Conservation (phyloP, 371 early-diverging fungal genomes). For the Furculomyces boomerangus region DNA sequence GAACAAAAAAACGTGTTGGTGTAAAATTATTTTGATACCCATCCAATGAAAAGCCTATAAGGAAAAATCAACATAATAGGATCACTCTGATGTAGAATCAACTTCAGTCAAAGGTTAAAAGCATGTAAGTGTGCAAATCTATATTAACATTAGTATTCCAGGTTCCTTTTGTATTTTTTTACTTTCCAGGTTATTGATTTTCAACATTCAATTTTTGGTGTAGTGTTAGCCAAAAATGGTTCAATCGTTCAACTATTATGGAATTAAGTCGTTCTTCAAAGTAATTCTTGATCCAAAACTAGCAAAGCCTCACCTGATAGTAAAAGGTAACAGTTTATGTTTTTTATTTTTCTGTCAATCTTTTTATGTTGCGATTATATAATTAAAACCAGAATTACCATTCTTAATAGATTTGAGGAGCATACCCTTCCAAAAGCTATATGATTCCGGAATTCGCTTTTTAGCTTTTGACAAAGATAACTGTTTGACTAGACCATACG, state of each 20-base stretch:
- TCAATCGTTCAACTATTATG: constrained; percentile 57
- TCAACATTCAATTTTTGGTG: too few relatives aligned
- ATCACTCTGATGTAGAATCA: too few relatives aligned
- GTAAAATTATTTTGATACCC: too few relatives aligned
- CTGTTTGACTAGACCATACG: constrained; percentile 76
- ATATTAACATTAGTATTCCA: too few relatives aligned
- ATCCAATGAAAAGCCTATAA: too few relatives aligned
- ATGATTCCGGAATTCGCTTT: constrained; percentile 35
- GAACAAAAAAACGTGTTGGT: too few relatives aligned
- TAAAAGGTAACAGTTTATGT: constrained; percentile 31
- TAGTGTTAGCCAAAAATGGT: too few relatives aligned
- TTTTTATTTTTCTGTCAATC: neutral
- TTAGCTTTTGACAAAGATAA: constrained; percentile 90
- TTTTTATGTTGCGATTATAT: neutral
- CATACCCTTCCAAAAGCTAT: constrained; percentile 41
- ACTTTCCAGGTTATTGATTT: too few relatives aligned
- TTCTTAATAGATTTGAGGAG: constrained; percentile 38
- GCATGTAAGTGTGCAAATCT: too few relatives aligned
- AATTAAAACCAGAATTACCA: neutral
- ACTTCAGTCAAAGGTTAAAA: too few relatives aligned
- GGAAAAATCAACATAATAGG: too few relatives aligned
- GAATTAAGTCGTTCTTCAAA: constrained; percentile 33
- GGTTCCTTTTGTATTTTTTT: too few relatives aligned
- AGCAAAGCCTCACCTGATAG: constrained; percentile 52
- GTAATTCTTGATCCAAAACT: constrained; percentile 43